Base-by-base conservation (phyloP, 1,284 basidiomycete species). In the Ceratobasidium sp. region DNA sequence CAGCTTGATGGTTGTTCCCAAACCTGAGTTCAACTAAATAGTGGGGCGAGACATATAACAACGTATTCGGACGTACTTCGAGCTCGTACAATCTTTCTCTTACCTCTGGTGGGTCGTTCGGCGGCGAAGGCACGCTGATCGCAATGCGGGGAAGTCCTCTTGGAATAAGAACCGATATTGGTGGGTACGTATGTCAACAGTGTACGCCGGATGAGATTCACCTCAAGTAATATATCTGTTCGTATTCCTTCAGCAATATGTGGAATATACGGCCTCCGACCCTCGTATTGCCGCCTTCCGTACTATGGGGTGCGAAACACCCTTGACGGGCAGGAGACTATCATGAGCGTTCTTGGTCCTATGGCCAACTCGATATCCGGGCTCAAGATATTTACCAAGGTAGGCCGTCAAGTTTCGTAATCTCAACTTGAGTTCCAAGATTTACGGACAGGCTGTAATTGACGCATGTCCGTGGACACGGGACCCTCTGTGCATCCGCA, bases 281-380 rank as follows among this genome's bases (percentile, higher is more conserved):
- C 92, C 0, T 91, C 89, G 0, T 90, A 85, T 74, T 85, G 87
- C 32, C 87, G 93, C 6, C 83, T 94, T 38, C 91, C 93, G 0
- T 93, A 92, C 73, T 81, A 81, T 52, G 91, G 91, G 11, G 84
- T 87, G 0, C 80, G 83, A 5, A 91, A 89, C 74, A 86, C 88
- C 1, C 77, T 91, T 50, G 86, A 88, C 73, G 92, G 92, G 11
- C 89, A 91, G 79, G 90, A 92, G 73, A 87, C 89, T 6, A 81
- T 93, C 30, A 82, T 84, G 0, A 91, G 90, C 0, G 90, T 93
- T 55, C 84, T 93, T 1, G 93, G 93, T 0, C 93, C 93, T 1
- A 84, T 94, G 73, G 83, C 88, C 1, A 83, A 82, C 30, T 86
- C 85, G 18, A 75, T 94, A 16, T 83, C 80, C 4, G 89, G 86